Conservation (phyloP, 192 early-diverging fungal genomes). For the Coemansia sp. region DNA sequence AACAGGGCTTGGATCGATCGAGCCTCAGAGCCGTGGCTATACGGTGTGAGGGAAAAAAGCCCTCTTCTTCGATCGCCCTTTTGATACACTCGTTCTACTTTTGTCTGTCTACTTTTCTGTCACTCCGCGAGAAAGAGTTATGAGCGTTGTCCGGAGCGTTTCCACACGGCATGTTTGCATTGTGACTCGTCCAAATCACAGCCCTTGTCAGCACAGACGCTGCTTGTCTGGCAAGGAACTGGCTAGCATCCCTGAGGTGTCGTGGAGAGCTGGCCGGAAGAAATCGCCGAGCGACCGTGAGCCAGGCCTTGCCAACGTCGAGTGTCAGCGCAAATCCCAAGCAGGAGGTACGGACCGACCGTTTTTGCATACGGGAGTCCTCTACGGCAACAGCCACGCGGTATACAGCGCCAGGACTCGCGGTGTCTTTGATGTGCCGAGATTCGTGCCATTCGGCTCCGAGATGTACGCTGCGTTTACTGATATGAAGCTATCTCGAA, state of each 20-base stretch:
- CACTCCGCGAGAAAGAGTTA: neutral
- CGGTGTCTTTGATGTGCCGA: conserved; percentile 11
- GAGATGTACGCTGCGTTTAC: conserved; percentile 25
- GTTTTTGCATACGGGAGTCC: conserved; percentile 11
- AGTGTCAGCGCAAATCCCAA: neutral
- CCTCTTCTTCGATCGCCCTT: neutral
- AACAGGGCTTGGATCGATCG: neutral
- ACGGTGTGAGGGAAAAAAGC: neutral
- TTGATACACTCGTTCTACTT: neutral
- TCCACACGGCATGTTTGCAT: conserved; percentile 7
- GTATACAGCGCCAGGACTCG: conserved; percentile 6
- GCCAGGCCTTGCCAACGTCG: neutral
- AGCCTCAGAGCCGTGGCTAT: neutral
- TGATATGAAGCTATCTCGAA: conserved; percentile 15
- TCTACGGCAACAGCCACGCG: conserved; percentile 21
- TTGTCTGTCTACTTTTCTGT: neutral
- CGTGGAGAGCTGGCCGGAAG: conserved; percentile 30
- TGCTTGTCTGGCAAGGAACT: conserved; percentile 15
- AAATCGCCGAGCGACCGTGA: neutral
- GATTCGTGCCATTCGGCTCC: conserved; percentile 20
- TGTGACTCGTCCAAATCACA: neutral
- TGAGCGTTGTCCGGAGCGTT: conserved; percentile 6
- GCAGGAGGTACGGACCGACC: neutral
- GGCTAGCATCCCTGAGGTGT: conserved; percentile 15
- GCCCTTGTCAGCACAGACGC: neutral